Evolutionary conservation across 345 rosid species (phyloP).

Genomic region (Heritiera fomes): DNA sequence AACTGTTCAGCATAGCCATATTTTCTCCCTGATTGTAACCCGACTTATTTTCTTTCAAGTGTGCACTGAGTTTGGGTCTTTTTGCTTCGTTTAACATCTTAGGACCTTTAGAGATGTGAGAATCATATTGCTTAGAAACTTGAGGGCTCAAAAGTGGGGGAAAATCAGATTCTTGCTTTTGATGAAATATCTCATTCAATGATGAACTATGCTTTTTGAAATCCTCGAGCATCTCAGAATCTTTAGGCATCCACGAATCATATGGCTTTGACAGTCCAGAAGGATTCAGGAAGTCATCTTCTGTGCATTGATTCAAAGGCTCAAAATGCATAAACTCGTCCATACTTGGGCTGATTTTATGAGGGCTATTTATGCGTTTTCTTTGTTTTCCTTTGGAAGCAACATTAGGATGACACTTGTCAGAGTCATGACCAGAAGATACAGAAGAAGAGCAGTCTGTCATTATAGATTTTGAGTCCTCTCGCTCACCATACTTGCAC

Average conservation of each 20-base stretch:
- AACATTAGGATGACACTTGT: conserved; percentile 40
- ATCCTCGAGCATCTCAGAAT: conserved; percentile 39
- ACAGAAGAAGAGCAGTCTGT: conserved; percentile 89
- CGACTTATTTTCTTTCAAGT: conserved; percentile 31
- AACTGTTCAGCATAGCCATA: conserved; percentile 24
- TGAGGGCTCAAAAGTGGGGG: conserved; percentile 28
- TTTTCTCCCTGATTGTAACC: conserved; percentile 39
- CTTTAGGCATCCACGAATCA: conserved; percentile 44
- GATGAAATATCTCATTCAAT: conserved; percentile 38
- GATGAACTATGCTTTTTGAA: conserved; percentile 37
- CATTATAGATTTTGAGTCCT: conserved; percentile 88
- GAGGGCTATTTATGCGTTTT: conserved; percentile 32
- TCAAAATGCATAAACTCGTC: conserved; percentile 45
- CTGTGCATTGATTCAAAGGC: conserved; percentile 39
- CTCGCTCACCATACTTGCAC: conserved; percentile 79
- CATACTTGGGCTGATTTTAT: conserved; percentile 32
- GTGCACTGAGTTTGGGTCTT: conserved; percentile 33
- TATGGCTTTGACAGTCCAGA: conserved; percentile 34
- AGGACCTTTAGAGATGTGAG: conserved; percentile 27
- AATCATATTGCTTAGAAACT: conserved; percentile 23
- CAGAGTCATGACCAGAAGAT: conserved; percentile 75
- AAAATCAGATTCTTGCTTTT: conserved; percentile 37
- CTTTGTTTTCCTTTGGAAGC: conserved; percentile 47
- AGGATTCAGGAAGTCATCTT: conserved; percentile 38
- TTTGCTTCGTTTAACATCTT: conserved; percentile 25